Percentiles rank a stretch among this genome's conserved stretches.
phyloP scores from a whole-genome alignment of 495 filamentous ascomycete genomes.

The Cercophora samala region DNA sequence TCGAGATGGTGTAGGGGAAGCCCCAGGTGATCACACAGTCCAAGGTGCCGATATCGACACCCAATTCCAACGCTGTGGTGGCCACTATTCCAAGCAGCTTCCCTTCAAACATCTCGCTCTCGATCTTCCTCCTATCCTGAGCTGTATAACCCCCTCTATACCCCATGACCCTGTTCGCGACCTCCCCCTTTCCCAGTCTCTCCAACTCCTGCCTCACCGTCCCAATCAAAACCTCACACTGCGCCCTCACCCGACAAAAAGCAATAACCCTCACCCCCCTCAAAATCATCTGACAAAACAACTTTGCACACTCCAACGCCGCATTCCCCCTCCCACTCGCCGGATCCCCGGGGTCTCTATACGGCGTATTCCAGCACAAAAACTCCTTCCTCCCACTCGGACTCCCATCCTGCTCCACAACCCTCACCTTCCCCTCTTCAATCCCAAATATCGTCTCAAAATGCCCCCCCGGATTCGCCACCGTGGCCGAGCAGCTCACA shows the following conservation, averaged over 20 bases:
- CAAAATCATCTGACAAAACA: slow-evolving; percentile 88
- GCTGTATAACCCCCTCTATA: slow-evolving; percentile 96
- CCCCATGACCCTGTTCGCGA: slow-evolving; percentile 80
- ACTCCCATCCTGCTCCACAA: slow-evolving; percentile 89
- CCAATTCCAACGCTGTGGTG: slow-evolving; percentile 88
- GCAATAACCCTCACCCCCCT: slow-evolving; percentile 90
- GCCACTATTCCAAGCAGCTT: slow-evolving; percentile 91
- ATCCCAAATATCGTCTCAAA: slow-evolving; percentile 94
- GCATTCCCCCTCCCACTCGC: slow-evolving; percentile 80
- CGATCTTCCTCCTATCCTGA: slow-evolving; percentile 85
- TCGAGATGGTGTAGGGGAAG: slow-evolving; percentile 93
- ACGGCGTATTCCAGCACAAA: slow-evolving; percentile 96
- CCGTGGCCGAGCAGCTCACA: slow-evolving; percentile 94
- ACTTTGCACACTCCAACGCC: slow-evolving; percentile 75
- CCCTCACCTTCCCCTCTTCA: slow-evolving; percentile 64
- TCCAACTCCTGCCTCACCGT: slow-evolving; percentile 76
- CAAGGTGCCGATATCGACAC: slow-evolving; percentile 91
- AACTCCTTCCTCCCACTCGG: slow-evolving; percentile 91
- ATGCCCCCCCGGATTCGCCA: slow-evolving; percentile 89
- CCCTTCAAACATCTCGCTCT: slow-evolving; percentile 96
- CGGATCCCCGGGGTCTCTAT: slow-evolving; percentile 84
- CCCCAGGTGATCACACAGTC: slow-evolving; percentile 93
- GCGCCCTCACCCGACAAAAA: slow-evolving; percentile 81
- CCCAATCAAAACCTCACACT: slow-evolving; percentile 80
- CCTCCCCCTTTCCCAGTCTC: slow-evolving; percentile 66